Base-by-base conservation (phyloP, 805 yeast genomes). In the Yamadazyma takamatsuzukensis region DNA sequence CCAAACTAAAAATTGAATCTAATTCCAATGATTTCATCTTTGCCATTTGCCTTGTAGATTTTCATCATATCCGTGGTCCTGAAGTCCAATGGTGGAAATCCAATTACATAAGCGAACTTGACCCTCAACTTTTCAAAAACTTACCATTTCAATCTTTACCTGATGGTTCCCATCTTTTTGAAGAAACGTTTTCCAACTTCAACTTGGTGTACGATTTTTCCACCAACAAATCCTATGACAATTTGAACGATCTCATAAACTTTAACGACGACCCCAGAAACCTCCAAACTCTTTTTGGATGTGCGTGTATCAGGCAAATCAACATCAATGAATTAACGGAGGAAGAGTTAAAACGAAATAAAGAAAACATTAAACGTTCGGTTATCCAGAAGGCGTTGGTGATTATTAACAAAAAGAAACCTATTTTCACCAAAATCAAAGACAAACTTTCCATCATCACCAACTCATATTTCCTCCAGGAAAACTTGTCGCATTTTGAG, bases 121-220 rank as follows among this genome's bases (percentile, higher is more conserved):
- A 43, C 10, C 48, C 58, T 24, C 45, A 53, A 21, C 60, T 83
- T 13, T 93, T 96, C 89, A 88, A 93, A 8, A 78, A 81, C 49
- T 59, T 93, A 25, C 94, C 98, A 3, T 93, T 93, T 51, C 97
- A 89, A 53, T 95, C 96, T 2, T 63, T 93, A 15, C 97, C 98
- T 0, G 98, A 93, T 59, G 97, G 97, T 4, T 81, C 94, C 2
- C 98, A 93, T 55, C 70, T 89, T 15, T 90, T 80, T 52, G 95
- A 88, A 53, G 97, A 93, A 56, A 88, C 95, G 1, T 87, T 89
- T 51, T 81, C 95, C 15, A 86, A 86, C 52, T 90, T 90, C 60
- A 89, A 95, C 15, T 62, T 90, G 27, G 71, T 83, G 5, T 84
- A 78, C 51, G 87, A 87, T 53, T 77, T 76, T 32, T 59, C 63